These are phyloP conservation scores for Thalassia testudinum DNA, from an alignment of 116 monocot genomes.

Conservation along the genomic window DNA sequence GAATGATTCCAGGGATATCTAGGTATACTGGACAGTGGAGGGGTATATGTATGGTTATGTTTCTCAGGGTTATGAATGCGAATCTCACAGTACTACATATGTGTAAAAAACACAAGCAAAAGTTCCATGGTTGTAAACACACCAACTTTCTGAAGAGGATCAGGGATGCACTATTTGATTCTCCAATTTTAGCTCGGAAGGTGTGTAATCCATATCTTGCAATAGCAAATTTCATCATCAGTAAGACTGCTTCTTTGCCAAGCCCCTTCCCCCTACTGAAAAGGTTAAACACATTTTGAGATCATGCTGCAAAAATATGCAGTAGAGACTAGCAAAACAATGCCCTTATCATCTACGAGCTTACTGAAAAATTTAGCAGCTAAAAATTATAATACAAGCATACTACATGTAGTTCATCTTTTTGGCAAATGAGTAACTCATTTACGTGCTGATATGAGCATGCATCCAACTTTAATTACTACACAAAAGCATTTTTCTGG, in stretches of 20 bases:
- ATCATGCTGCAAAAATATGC: not conserved
- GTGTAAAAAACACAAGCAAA: no score
- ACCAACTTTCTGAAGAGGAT: conserved; percentile 81
- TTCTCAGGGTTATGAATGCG: no score
- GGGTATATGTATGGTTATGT: no score
- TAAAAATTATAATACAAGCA: not conserved
- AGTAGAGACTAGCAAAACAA: not conserved
- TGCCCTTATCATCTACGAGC: not conserved
- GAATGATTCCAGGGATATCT: no score
- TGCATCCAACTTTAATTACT: no score
- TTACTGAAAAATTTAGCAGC: not conserved
- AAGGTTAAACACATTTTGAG: not conserved
- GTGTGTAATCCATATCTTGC: conserved; percentile 40
- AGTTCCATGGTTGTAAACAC: no score
- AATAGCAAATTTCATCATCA: conserved; percentile 84
- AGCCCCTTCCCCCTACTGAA: conserved; percentile 79
- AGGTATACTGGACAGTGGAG: no score
- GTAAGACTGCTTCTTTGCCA: conserved; percentile 57
- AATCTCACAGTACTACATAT: no score
- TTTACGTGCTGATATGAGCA: not conserved
- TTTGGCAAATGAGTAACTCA: not conserved
- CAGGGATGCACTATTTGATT: conserved; percentile 59
- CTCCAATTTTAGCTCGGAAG: conserved; percentile 80
- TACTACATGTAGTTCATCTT: not conserved
- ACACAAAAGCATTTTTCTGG: no score